Base-by-base conservation (phyloP, 306 rosid genomes). In the Quercus agrifolia region DNA sequence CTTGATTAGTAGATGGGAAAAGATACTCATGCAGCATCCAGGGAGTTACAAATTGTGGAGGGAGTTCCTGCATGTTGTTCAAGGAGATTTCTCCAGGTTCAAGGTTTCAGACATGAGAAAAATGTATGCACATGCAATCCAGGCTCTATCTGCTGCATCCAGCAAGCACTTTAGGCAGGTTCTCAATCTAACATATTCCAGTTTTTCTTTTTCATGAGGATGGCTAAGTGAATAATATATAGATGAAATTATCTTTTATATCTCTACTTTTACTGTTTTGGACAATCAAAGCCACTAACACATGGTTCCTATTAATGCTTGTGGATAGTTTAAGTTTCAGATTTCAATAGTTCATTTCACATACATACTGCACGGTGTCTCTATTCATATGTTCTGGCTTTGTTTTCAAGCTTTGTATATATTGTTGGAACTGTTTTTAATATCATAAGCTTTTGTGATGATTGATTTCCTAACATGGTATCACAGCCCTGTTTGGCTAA, bases 111-210 rank as follows among this genome's bases (percentile, higher is more conserved):
- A 90, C 77, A 85, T 92, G 81, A 89, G 97, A 74, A 92, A 91
- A 86, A 91, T 92, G 98, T 94, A 89, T 33, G 87, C 87, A 66
- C 92, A 91, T 80, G 98, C 98, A 63, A 90, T 94, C 75, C 97
- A 91, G 88, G 98, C 98, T 81, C 86, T 94, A 66, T 91, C 95
- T 74, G 89, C 90, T 90, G 87, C 97, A 67, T 83, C 92, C 85
- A 84, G 87, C 92, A 90, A 89, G 97, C 93, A 89, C 90, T 78
- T 80, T 87, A 94, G 97, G 99, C 97, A 94, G 99, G 99, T 94
- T 92, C 97, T 90, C 86, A 85, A 46, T 71, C 85, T 88, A 77
- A 85, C 66, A 44, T 46, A 28, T 2, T 17, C 69, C 21, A 3
- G 38, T 13, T 23, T 59, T 2, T 27, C 62, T 56, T 74, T 67